Base-by-base conservation (phyloP, 2,329 filamentous ascomycete genomes). In the Fusarium pseudocircinatum region DNA sequence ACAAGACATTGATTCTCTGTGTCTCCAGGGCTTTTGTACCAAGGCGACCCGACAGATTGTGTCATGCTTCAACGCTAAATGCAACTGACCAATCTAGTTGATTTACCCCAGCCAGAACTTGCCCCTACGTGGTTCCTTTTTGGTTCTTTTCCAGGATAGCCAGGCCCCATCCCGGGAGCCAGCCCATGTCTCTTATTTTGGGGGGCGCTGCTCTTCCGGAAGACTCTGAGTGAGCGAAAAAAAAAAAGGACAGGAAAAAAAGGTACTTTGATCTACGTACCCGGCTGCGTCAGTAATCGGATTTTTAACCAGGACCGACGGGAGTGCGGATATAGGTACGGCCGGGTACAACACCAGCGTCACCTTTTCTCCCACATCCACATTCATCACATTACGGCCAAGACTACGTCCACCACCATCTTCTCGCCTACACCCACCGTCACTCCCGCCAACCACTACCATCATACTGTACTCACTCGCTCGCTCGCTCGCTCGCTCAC, bases 21-120 rank as follows among this genome's bases (percentile, higher is more conserved):
- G 60, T 69, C 44, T 67, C 39, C 28, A 61, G 63, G 60, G 63
- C 63, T 65, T 47, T 58, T 43, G 54, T 58, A 67, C 69, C 67
- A 76, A 77, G 69, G 60, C 72, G 75, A 78, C 77, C 78, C 78
- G 77, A 79, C 78, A 79, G 76, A 80, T 79, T 79, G 78, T 79
- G 78, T 79, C 78, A 79, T 80, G 75, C 76, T 78, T 69, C 52
- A 58, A 63, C 78, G 74, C 78, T 78, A 77, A 71, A 59, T 44
- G 47, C 54, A 52, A 50, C 71, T 53, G 68, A 37, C 78, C 78
- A 79, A 80, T 79, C 72, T 57, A 50, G 37, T 68, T 68, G 47
- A 57, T 64, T 60, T 79, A 77, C 78, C 78, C 78, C 78, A 76
- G 78, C 67, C 69, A 65, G 69, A 79, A 72, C 70, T 68, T 73